Percentiles rank a stretch among this genome's conserved stretches.
Evolutionary conservation across 2,329 filamentous ascomycete genomes (phyloP).

Genomic region (Westerdykella ornata): DNA sequence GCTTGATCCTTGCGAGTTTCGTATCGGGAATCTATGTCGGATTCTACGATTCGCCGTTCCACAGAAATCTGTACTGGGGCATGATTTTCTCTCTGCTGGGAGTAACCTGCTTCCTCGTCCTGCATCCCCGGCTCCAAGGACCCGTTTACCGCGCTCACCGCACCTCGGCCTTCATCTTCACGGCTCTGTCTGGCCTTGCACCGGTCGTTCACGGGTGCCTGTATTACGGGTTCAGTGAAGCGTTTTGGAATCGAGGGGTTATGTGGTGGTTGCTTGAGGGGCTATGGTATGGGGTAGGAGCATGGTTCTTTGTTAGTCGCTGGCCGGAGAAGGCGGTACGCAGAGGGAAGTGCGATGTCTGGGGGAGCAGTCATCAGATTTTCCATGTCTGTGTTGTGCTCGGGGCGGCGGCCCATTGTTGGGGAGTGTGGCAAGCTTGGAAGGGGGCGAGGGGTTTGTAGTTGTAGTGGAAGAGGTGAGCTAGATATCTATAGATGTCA

Average conservation of each 20-base stretch:
- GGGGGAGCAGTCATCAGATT: constrained; percentile 16
- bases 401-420: constrained; percentile 17
- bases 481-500: too few species aligned
- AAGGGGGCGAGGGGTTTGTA: constrained; percentile 1
- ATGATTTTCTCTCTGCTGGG: constrained; percentile 31
- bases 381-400: constrained; percentile 18
- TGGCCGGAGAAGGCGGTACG: constrained; percentile 12
- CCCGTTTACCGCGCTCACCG: constrained; percentile 18
- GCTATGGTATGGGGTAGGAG: constrained; percentile 16
- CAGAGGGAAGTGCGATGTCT: constrained; percentile 12
- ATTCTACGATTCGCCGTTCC: constrained; percentile 37
- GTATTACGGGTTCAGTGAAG: constrained; percentile 8
- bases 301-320: constrained; percentile 13
- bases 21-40: constrained; percentile 64
- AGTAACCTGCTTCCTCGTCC: constrained; percentile 27
- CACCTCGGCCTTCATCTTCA: constrained; percentile 15
- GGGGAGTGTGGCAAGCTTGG: constrained; percentile 20
- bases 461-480: too few species aligned
- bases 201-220: constrained; percentile 15
- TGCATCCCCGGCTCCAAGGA: constrained; percentile 30
- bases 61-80: constrained; percentile 38
- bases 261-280: constrained; percentile 21
- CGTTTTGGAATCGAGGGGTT: constrained; percentile 11
- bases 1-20: constrained; percentile 80
- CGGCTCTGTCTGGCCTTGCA: constrained; percentile 15